Percentiles rank a stretch among this genome's conserved stretches.
Evolutionary conservation across 2,329 filamentous ascomycete genomes (phyloP).

Genomic region (Lasiodiplodia gonubiensis): DNA sequence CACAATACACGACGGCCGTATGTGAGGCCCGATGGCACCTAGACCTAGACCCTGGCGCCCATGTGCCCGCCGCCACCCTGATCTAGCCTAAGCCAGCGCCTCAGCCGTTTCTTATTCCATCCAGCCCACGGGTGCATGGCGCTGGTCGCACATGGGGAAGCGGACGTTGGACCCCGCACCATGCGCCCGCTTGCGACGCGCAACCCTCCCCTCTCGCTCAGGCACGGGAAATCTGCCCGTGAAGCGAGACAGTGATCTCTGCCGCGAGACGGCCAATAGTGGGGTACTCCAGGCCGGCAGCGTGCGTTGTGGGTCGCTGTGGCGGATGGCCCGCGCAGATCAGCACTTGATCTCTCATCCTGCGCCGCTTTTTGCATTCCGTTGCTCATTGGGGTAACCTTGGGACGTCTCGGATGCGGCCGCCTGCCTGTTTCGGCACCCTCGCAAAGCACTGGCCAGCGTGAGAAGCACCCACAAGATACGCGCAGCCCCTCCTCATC

Average conservation of each 20-base stretch:
- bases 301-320: constrained; percentile 18
- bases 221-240: background rate
- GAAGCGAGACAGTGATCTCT: background rate
- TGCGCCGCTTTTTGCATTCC: constrained; percentile 17
- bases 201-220: background rate
- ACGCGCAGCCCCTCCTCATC: constrained; percentile 9
- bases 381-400: constrained; percentile 7
- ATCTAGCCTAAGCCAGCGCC: constrained; percentile 13
- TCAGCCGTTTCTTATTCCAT: constrained; percentile 24
- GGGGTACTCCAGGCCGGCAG: constrained; percentile 23
- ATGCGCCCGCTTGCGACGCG: constrained; percentile 8
- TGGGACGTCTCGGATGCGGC: background rate
- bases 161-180: constrained; percentile 8
- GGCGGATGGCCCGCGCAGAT: constrained; percentile 22
- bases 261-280: background rate
- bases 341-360: constrained; percentile 23
- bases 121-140: constrained; percentile 15
- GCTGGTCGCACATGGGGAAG: constrained; percentile 13
- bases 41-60: constrained; percentile 4
- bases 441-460: constrained; percentile 13
- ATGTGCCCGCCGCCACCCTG: constrained; percentile 8
- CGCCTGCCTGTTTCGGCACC: constrained; percentile 15
- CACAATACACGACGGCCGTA: background rate
- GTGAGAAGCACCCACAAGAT: constrained; percentile 9
- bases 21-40: constrained; percentile 1